Percentiles rank a stretch among this genome's conserved stretches.
phyloP scores from a whole-genome alignment of 2,329 filamentous ascomycete genomes.

The Clathrospora elynae region DNA sequence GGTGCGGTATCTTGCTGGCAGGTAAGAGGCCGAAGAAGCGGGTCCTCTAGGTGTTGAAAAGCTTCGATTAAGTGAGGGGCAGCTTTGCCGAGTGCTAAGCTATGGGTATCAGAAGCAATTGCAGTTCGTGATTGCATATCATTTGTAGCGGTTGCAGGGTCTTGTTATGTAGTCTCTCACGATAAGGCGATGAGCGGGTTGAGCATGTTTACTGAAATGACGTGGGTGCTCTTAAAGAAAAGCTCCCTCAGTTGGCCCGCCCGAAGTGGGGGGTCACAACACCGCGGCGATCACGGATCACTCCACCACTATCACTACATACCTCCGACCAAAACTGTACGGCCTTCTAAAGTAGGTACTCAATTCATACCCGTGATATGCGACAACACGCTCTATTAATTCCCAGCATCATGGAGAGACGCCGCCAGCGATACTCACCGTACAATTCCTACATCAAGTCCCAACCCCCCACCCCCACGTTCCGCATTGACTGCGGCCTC shows the following conservation, averaged over 20 bases:
- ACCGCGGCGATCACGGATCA: slow-evolving; percentile 15
- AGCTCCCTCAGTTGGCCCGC: slow-evolving; percentile 19
- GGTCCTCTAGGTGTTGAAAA: slow-evolving; percentile 32
- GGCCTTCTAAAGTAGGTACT: too few relatives aligned
- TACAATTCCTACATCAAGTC: neutral
- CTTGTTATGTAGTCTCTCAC: slow-evolving; percentile 1
- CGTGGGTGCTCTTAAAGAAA: slow-evolving; percentile 23
- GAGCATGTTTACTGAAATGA: slow-evolving; percentile 18
- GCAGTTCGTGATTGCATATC: neutral
- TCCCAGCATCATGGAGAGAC: neutral
- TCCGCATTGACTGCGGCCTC: neutral
- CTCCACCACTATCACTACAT: too few relatives aligned
- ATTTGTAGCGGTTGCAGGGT: too few relatives aligned
- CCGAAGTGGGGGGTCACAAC: slow-evolving; percentile 22
- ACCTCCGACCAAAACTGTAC: too few relatives aligned
- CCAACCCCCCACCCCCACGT: neutral
- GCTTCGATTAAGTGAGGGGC: slow-evolving; percentile 15
- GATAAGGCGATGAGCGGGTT: slow-evolving; percentile 16
- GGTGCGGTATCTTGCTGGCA: slow-evolving; percentile 19
- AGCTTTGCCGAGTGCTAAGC: slow-evolving; percentile 16
- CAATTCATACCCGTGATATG: too few relatives aligned
- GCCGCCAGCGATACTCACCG: neutral
- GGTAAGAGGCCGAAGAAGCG: slow-evolving; percentile 24
- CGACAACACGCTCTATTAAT: too few relatives aligned
- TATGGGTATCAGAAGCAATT: slow-evolving; percentile 1